Percentiles rank a stretch among this genome's conserved stretches.
phyloP scores from a whole-genome alignment of 495 filamentous ascomycete genomes.

The Aspergillus campestris region DNA sequence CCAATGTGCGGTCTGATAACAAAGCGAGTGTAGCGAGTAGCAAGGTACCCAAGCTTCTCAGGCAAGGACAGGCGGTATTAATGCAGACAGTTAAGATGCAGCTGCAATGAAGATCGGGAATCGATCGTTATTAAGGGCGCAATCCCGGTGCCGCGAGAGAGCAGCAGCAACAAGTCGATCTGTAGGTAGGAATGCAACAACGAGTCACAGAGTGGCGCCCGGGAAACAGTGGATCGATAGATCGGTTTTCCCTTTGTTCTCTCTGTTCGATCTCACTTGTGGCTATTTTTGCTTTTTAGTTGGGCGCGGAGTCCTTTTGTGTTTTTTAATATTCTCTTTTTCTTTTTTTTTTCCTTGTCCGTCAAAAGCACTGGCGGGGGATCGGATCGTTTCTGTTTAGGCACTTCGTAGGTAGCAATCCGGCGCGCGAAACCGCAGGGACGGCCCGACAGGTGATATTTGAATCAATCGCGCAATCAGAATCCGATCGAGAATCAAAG shows the following conservation, averaged over 20 bases:
- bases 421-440: conserved; percentile 3
- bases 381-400: not conserved
- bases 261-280: no score
- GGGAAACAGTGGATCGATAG: conserved; percentile 27
- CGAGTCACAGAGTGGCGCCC: conserved; percentile 6
- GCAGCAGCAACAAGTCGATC: no score
- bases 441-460: conserved; percentile 4
- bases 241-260: no score
- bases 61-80: conserved; percentile 20
- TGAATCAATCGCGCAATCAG: conserved; percentile 26
- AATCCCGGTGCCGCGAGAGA: conserved; percentile 9
- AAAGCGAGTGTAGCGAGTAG: conserved; percentile 11
- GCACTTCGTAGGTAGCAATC: conserved; percentile 5
- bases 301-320: not conserved
- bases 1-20: conserved; percentile 13
- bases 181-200: conserved; percentile 22
- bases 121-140: conserved; percentile 31
- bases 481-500: conserved; percentile 19
- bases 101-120: conserved; percentile 38
- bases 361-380: no score
- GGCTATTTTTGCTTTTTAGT: conserved; percentile 10
- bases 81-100: conserved; percentile 18
- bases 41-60: conserved; percentile 18
- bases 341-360: conserved; percentile 15
- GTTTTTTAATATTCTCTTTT: conserved; percentile 12